Base-by-base conservation (phyloP, 306 rosid genomes). In the Prunus kanzakura region DNA sequence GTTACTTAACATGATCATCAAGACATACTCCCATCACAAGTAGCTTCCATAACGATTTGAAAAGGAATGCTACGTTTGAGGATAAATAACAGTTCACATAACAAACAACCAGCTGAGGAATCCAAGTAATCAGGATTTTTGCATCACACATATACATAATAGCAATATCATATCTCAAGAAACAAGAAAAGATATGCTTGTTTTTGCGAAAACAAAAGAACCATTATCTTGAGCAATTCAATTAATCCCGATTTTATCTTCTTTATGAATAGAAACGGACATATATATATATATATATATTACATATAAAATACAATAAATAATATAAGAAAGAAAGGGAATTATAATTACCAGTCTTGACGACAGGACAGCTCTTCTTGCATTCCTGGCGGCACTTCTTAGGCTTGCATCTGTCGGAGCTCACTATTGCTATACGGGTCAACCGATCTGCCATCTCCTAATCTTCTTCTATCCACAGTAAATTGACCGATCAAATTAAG, bases 281-380 rank as follows among this genome's bases (percentile, higher is more conserved):
- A 55, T 55, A 56, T 9, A 3, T 8, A 3, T 8, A 56, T 19
- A 23, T 23, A 23, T 23, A 23, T 23, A 23, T 23, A 23, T 23
- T 30, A 10, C 35, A 62, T 18, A 23, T 22, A 19, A 9, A 38
- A 7, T 38, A 38, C 43, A 1, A 38, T 8, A 61, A 13, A 0
- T 58, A 68, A 9, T 69, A 11, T 1, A 25, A 64, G 3, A 8
- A 66, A 20, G 9, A 23, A 25, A 11, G 22, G 9, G 11, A 4
- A 66, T 9, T 32, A 38, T 32, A 29, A 9, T 29, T 74, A 93
- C 98, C 96, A 1, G 98, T 91, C 79, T 84, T 86, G 69, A 91
- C 97, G 43, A 93, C 97, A n/a, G 98, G 98, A 74, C 98, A 93
- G 78, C 96, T 89, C 88, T 88, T 93, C 78, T 91, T 93, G 83